Percentiles rank a stretch among this genome's conserved stretches.
Evolutionary conservation across 805 yeast genomes (phyloP).

Genomic region (Lipomyces sp.): DNA sequence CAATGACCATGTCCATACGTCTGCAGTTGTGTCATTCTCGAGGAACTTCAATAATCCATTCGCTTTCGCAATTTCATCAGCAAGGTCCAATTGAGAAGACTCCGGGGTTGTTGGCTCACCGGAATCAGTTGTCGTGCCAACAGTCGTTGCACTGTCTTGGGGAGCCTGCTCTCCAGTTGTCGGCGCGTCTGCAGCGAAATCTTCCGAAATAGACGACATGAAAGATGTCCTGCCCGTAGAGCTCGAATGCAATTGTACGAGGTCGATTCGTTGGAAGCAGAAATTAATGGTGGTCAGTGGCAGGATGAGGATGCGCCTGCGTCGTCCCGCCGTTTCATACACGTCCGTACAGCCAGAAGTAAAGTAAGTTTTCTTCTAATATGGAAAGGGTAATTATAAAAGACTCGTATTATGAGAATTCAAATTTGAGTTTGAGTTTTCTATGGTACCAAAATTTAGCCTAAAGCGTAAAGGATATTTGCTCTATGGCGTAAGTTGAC

Average conservation of each 20-base stretch:
- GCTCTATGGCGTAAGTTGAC: not conserved
- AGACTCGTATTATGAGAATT: not conserved
- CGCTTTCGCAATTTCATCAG: constrained; percentile 11
- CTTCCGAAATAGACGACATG: constrained; percentile 16
- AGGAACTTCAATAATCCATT: constrained; percentile 12
- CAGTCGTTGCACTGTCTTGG: not conserved
- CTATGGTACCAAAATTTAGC: not conserved
- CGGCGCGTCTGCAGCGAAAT: constrained; percentile 7
- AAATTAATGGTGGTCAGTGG: not conserved
- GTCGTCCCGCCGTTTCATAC: not conserved
- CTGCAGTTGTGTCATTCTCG: constrained; percentile 11
- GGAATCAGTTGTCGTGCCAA: not conserved
- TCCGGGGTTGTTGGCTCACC: not conserved
- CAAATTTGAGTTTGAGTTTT: not conserved
- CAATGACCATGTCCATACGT: constrained; percentile 6
- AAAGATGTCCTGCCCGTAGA: not conserved
- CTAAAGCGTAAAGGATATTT: not conserved
- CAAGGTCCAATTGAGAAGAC: constrained; percentile 11
- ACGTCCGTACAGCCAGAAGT: not conserved
- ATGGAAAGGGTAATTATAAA: not conserved
- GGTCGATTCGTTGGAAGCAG: not conserved
- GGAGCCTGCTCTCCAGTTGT: not conserved
- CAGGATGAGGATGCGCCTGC: not conserved
- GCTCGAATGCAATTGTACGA: not conserved
- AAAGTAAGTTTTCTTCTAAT: not conserved